These are phyloP conservation scores for Euphorbia tirucalli DNA, from an alignment of 345 rosid genomes.

Conservation along the genomic window DNA sequence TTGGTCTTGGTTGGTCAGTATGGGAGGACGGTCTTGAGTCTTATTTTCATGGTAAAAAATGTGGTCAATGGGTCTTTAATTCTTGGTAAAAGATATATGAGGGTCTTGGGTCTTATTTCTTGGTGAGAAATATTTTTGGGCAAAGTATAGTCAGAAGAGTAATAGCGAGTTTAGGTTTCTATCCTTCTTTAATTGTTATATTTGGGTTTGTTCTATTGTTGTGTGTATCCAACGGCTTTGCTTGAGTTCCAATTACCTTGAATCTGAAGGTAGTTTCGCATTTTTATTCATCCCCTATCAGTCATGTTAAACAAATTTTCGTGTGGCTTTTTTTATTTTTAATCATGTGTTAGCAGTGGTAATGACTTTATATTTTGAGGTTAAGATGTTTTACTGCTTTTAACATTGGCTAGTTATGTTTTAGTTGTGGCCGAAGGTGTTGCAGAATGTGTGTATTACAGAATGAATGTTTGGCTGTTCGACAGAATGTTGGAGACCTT, in stretches of 20 bases:
- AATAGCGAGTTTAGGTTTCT: too few species aligned
- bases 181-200: too few species aligned
- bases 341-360: too few species aligned
- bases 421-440: too few species aligned
- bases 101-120: neutral
- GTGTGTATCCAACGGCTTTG: neutral
- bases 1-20: constrained; percentile 3
- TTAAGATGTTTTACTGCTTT: too few species aligned
- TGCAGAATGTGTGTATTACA: too few species aligned
- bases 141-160: neutral
- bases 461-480: too few species aligned
- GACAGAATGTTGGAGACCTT: too few species aligned
- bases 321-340: neutral
- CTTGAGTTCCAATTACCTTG: neutral
- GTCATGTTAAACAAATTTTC: neutral
- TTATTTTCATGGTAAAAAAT: neutral
- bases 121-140: neutral
- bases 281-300: neutral
- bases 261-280: neutral
- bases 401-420: too few species aligned
- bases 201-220: neutral
- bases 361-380: too few species aligned
- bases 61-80: too few species aligned
- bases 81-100: too few species aligned
- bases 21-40: neutral